These are phyloP conservation scores for Paramecium octaurelia DNA, from an alignment of 73 alveolate genomes.

Conservation along the genomic window DNA sequence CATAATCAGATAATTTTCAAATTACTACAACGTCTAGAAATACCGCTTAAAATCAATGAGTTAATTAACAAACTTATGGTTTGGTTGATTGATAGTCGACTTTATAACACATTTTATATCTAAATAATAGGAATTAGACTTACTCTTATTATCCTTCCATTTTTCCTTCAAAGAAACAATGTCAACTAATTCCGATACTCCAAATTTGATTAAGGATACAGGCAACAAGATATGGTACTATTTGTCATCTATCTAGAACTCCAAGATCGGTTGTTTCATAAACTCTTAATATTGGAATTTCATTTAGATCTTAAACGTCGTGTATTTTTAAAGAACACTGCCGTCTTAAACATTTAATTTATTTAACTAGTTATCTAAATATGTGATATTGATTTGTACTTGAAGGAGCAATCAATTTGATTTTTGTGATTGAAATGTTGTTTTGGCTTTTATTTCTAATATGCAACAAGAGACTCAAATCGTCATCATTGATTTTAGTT, in stretches of 20 bases:
- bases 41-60: not conserved
- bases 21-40: not conserved
- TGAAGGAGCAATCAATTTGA: not conserved
- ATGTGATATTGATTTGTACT: not conserved
- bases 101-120: not conserved
- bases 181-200: not conserved
- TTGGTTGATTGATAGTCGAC: not conserved
- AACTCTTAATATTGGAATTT: not conserved
- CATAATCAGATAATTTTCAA: not conserved
- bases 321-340: not conserved
- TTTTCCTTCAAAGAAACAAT: not conserved
- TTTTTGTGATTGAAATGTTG: not conserved
- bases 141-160: constrained; percentile 5
- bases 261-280: not conserved
- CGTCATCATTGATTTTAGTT: not conserved
- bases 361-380: not conserved
- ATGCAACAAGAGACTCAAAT: not conserved
- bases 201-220: not conserved
- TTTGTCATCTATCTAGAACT: not conserved
- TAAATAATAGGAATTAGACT: not conserved
- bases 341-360: not conserved
- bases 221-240: not conserved
- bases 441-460: not conserved
- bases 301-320: not conserved
- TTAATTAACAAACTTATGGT: not conserved